A percentile compares a stretch with the other conserved stretches of the same genome.
These are phyloP conservation scores for Polytrichum formosum DNA, from an alignment of 225 moss, liverwort and hornwort species.

Conservation along the genomic window DNA sequence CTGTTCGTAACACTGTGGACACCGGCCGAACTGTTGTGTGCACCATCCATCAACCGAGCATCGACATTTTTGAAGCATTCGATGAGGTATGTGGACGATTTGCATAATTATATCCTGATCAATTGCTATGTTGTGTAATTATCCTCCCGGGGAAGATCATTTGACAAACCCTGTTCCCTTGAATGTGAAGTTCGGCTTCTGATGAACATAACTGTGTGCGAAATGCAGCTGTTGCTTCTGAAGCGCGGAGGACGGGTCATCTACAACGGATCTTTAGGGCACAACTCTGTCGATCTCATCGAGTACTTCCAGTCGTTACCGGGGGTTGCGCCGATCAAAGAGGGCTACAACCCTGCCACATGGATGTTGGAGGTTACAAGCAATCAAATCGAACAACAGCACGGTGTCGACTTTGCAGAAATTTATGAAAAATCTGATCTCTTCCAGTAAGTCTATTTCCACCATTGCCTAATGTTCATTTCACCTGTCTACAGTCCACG, in stretches of 20 bases:
- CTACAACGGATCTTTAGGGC: slow-evolving; percentile 47
- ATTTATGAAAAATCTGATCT: slow-evolving; percentile 38
- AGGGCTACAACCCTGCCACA: slow-evolving; percentile 51
- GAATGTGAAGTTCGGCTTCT: no score
- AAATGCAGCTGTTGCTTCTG: slow-evolving; percentile 41
- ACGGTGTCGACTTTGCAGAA: slow-evolving; percentile 42
- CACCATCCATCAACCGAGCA: slow-evolving; percentile 57
- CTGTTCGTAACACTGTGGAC: slow-evolving; percentile 50
- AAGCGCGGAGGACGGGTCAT: slow-evolving; percentile 46
- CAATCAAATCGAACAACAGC: slow-evolving; percentile 16
- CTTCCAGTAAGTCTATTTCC: slow-evolving; percentile 18
- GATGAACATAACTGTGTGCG: not conserved
- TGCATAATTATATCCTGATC: no score
- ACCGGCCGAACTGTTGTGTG: slow-evolving; percentile 52
- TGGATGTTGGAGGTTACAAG: slow-evolving; percentile 51
- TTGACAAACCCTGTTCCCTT: no score
- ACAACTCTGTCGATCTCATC: slow-evolving; percentile 45
- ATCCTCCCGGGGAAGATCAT: no score
- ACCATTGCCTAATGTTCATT: no score
- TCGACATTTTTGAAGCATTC: slow-evolving; percentile 55
- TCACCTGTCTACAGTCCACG: no score
- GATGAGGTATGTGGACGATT: slow-evolving; percentile 30
- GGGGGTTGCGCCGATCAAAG: slow-evolving; percentile 36
- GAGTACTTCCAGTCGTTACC: slow-evolving; percentile 29
- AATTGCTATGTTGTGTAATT: no score